Conservation (phyloP, 129 eudicot species). For the Flaveria ramosissima region DNA sequence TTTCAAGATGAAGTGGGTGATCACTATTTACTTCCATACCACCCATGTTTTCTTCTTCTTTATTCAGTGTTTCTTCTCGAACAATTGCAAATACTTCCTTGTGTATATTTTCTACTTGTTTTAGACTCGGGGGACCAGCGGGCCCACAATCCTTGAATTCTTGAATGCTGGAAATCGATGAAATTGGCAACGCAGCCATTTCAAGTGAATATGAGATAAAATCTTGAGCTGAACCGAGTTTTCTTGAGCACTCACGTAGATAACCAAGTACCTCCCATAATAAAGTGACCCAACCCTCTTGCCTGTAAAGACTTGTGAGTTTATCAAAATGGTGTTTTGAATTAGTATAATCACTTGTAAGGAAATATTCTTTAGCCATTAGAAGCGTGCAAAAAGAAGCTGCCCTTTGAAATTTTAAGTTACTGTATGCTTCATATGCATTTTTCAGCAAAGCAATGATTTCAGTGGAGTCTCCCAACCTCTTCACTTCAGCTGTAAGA, state of each 20-base stretch:
- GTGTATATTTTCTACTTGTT: constrained; percentile 67
- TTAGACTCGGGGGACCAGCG: constrained; percentile 64
- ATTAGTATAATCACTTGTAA: constrained; percentile 46
- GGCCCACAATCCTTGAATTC: constrained; percentile 70
- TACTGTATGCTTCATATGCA: constrained; percentile 66
- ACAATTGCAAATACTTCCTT: constrained; percentile 68
- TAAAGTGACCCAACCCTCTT: constrained; percentile 85
- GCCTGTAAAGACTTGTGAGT: constrained; percentile 72
- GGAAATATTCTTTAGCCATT: constrained; percentile 80
- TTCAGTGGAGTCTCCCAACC: constrained; percentile 76
- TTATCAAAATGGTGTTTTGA: constrained; percentile 64
- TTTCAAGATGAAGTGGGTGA: constrained; percentile 80
- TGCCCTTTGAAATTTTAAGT: constrained; percentile 53
- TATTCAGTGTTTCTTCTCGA: constrained; percentile 52
- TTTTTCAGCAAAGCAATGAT: constrained; percentile 73
- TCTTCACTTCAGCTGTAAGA: constrained; percentile 69
- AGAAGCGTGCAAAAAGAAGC: constrained; percentile 73
- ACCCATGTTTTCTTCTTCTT: constrained; percentile 30
- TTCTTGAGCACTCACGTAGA: constrained; percentile 81
- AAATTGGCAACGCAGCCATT: constrained; percentile 90
- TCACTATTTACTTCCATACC: constrained; percentile 53
- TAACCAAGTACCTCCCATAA: constrained; percentile 94
- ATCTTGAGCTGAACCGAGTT: constrained; percentile 57
- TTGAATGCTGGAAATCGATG: constrained; percentile 31
- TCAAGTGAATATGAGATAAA: constrained; percentile 85